Evolutionary conservation across 2,329 filamentous ascomycete species (phyloP).

Genomic region (Tolypocladium guangdongense): DNA sequence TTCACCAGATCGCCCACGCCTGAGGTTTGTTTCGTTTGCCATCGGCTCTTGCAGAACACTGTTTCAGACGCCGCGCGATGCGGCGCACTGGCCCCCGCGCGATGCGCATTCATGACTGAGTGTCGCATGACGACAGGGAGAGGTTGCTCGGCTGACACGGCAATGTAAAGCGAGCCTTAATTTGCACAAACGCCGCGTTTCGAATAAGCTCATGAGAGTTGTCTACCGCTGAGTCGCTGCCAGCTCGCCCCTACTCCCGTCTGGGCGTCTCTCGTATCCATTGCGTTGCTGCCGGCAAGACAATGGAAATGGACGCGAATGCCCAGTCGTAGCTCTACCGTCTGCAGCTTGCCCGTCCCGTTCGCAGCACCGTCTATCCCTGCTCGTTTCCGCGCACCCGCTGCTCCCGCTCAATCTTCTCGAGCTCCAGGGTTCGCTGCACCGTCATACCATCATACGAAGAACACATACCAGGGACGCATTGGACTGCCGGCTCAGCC

Average conservation of each 20-base stretch:
- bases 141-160: no score
- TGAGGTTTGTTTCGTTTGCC: background rate
- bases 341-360: background rate
- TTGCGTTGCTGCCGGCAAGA: background rate
- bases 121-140: background rate
- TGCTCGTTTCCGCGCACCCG: no score
- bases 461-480: no score
- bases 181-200: background rate
- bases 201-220: background rate
- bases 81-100: background rate
- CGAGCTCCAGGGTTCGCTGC: no score
- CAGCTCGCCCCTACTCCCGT: no score
- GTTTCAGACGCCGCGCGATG: background rate
- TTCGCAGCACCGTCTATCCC: no score
- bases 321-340: background rate
- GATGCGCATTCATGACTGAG: background rate
- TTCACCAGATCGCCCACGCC: background rate
- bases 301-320: background rate
- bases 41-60: background rate
- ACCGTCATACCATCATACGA: no score
- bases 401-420: no score
- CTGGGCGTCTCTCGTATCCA: background rate
- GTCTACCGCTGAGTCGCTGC: background rate
- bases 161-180: no score
- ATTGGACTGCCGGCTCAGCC: no score